Conservation (phyloP, 1,284 basidiomycete genomes). For the Xanthoconium separans region DNA sequence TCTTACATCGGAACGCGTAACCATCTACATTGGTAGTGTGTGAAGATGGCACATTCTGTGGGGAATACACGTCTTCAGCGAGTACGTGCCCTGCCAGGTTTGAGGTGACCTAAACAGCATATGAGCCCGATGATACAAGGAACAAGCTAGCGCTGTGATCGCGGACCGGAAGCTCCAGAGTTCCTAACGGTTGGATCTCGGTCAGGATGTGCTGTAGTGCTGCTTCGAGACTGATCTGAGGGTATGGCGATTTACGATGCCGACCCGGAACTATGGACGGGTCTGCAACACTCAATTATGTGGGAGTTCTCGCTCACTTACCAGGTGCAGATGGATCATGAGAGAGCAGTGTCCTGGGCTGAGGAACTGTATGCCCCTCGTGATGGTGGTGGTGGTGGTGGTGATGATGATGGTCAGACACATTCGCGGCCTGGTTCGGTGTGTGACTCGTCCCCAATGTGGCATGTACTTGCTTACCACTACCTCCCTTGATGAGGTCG, state of each 20-base stretch:
- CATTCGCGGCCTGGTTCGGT: constrained; percentile 2
- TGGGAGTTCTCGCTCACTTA: constrained; percentile 32
- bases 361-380: constrained; percentile 46
- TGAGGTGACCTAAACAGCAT: constrained; percentile 47
- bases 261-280: constrained; percentile 54
- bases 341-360: constrained; percentile 55
- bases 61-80: constrained; percentile 71
- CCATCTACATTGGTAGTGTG: constrained; percentile 85
- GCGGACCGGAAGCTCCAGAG: constrained; percentile 41
- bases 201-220: constrained; percentile 60
- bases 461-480: constrained; percentile 61
- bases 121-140: neutral
- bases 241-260: constrained; percentile 75
- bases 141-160: neutral
- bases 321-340: constrained; percentile 68
- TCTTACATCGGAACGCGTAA: constrained; percentile 74
- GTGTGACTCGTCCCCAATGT: constrained; percentile 34
- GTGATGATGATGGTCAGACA: constrained; percentile 38
- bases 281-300: neutral
- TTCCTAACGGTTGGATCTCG: constrained; percentile 46
- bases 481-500: constrained; percentile 71
- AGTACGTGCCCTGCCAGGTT: constrained; percentile 66
- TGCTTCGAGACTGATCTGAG: constrained; percentile 63
- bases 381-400: constrained; percentile 44
- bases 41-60: constrained; percentile 59